Base-by-base conservation (phyloP, 768 basidiomycete species). In the Boletus sensibilis region DNA sequence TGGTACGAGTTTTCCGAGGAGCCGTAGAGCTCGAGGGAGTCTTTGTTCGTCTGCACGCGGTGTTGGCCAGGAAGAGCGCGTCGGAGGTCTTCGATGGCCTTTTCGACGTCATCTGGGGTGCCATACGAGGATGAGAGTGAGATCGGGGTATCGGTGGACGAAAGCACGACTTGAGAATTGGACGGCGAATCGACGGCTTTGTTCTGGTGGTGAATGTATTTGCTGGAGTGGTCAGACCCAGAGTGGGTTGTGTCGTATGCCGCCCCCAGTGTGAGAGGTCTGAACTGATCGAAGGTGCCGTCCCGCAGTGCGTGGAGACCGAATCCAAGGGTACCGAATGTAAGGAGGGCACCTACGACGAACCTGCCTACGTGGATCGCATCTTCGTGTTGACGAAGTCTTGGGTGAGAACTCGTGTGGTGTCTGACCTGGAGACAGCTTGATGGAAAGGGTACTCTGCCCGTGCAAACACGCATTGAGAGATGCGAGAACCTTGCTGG, bases 1-100 rank as follows among this genome's bases (percentile, higher is more conserved):
- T 84, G 86, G 62, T 88, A 88, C 9, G 86, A 85, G 64, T 88
- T 83, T 59, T 82, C 82, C 1, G 87, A 90, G 34, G 80, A 84
- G 5, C 89, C 89, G 56, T 87, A 78, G 33, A 77, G 75, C 43
- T 75, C 71, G 25, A 90, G 72, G 18, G 76, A 71, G 34, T 79
- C 75, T 13, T 76, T 72, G 60, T 83, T 79, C 3, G 82, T 86
- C 27, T 76, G 72, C 25, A 88, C 80, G 18, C 71, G 64, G 38
- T 76, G 72, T n/a, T 72, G 67, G n/a, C 65, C 72, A 7, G 82
- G 77, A 61, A 89, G 75, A 14, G 71, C 68, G 4, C 63, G 57
- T 23, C 71, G 74, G 33, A 89, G 74, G 58, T 86, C 82, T 16
- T 73, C 64, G 18, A 87, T 86, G 11, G 86, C 84, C 21, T 69